Evolutionary conservation across 495 filamentous ascomycete species (phyloP).

Genomic region (Trichocladium antarcticum): DNA sequence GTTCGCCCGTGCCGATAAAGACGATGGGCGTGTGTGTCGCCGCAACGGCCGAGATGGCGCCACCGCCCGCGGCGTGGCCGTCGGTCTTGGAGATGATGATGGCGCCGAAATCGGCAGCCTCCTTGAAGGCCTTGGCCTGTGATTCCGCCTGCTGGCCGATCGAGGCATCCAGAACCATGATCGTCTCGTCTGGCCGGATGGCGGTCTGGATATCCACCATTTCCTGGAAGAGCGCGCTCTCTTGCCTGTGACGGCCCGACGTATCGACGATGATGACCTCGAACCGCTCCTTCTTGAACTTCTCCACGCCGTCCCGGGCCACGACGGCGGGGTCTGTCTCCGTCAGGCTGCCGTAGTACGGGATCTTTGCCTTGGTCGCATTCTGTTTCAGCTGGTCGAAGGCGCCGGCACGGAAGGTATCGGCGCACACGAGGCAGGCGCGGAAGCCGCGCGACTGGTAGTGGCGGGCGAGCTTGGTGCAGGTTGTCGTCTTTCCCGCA

Average conservation of each 20-base stretch:
- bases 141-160: slow-evolving; percentile 94
- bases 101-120: slow-evolving; percentile 91
- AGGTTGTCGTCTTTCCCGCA: slow-evolving; percentile 94
- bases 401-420: slow-evolving; percentile 95
- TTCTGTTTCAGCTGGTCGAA: slow-evolving; percentile 99
- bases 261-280: slow-evolving; percentile 99
- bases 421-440: slow-evolving; percentile 88
- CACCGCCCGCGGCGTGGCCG: slow-evolving; percentile 86
- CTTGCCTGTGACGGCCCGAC: slow-evolving; percentile 84
- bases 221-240: slow-evolving; percentile 89
- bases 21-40: slow-evolving; percentile 95
- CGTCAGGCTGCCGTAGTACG: slow-evolving; percentile 91
- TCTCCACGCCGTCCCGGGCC: slow-evolving; percentile 86
- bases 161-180: slow-evolving; percentile 92
- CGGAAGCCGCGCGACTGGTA: slow-evolving; percentile 93
- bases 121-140: slow-evolving; percentile 93
- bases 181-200: slow-evolving; percentile 89
- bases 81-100: slow-evolving; percentile 99
- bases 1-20: slow-evolving; percentile 94
- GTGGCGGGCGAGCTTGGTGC: slow-evolving; percentile 91
- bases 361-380: slow-evolving; percentile 96
- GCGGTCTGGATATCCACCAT: slow-evolving; percentile 96
- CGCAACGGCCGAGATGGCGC: slow-evolving; percentile 95
- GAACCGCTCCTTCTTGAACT: slow-evolving; percentile 98
- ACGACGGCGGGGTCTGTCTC: slow-evolving; percentile 93